A percentile compares a stretch with the other conserved stretches of the same genome.
Evolutionary conservation across 2,329 filamentous ascomycete species (phyloP).

Genomic region (Xylaria sp.): DNA sequence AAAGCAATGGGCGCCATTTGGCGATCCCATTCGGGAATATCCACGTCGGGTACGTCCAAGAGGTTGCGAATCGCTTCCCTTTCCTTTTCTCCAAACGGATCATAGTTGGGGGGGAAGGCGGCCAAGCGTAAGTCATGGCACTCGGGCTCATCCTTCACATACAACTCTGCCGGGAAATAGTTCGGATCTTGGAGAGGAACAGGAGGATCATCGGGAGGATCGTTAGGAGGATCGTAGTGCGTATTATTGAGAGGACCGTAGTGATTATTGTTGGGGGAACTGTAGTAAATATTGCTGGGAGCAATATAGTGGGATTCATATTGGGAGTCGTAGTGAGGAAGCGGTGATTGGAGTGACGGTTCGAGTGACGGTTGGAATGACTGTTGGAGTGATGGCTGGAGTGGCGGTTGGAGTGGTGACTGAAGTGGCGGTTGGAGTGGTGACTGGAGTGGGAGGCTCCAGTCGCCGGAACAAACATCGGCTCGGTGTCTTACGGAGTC

Average conservation of each 20-base stretch:
- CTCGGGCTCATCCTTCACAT: too few species aligned
- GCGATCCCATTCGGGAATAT: conserved; percentile 27
- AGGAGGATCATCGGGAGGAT: not conserved
- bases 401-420: not conserved
- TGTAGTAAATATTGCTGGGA: too few species aligned
- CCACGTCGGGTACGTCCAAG: conserved; percentile 23
- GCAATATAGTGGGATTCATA: too few species aligned
- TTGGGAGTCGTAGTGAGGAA: not conserved
- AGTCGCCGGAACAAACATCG: not conserved
- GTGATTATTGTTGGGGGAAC: too few species aligned
- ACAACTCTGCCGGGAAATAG: too few species aligned
- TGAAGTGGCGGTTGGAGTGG: not conserved
- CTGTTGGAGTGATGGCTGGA: not conserved
- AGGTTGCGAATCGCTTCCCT: conserved; percentile 24
- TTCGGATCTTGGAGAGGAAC: not conserved
- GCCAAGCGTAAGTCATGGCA: not conserved
- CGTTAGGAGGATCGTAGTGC: too few species aligned
- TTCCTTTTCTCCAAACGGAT: conserved; percentile 10
- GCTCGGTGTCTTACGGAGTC: not conserved
- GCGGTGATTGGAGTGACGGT: not conserved
- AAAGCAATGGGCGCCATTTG: conserved; percentile 20
- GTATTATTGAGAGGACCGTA: too few species aligned
- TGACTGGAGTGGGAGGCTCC: not conserved
- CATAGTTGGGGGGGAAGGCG: not conserved
- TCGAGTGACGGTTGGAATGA: not conserved